Evolutionary conservation across 2,329 filamentous ascomycete species (phyloP).

Genomic region (Penicillium sp.): DNA sequence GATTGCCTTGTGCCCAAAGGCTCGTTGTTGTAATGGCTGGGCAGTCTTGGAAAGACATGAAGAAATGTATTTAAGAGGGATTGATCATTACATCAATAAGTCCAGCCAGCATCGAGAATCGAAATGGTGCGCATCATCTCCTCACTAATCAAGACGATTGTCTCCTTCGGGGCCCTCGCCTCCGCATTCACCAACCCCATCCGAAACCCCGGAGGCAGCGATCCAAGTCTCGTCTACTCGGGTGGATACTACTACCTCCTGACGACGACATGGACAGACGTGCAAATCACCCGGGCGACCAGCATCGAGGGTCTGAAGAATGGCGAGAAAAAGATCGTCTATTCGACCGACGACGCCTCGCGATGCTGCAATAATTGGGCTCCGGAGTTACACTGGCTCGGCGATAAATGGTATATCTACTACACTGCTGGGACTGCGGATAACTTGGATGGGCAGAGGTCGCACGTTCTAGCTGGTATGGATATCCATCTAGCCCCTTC

Average conservation of each 20-base stretch:
- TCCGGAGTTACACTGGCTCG: slow-evolving; percentile 56
- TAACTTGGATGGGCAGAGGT: slow-evolving; percentile 51
- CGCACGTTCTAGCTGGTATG: slow-evolving; percentile 54
- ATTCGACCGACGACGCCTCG: slow-evolving; percentile 48
- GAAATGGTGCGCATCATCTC: not conserved
- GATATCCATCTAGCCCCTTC: not conserved
- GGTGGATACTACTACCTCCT: slow-evolving; percentile 60
- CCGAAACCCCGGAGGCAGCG: slow-evolving; percentile 51
- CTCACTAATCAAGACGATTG: not conserved
- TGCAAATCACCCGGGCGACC: slow-evolving; percentile 56
- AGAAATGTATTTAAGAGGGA: not conserved
- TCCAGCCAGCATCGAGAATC: not conserved
- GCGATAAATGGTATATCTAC: slow-evolving; percentile 57
- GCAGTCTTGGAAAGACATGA: not conserved
- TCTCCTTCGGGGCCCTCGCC: not conserved
- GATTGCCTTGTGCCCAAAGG: not conserved
- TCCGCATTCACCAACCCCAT: slow-evolving; percentile 55
- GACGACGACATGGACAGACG: slow-evolving; percentile 57
- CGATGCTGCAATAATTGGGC: slow-evolving; percentile 61
- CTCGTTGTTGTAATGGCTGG: not conserved
- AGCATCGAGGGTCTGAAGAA: slow-evolving; percentile 58
- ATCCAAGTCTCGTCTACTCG: slow-evolving; percentile 55
- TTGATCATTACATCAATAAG: not conserved
- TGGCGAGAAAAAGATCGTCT: slow-evolving; percentile 53
- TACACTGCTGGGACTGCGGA: slow-evolving; percentile 55